phyloP scores from a whole-genome alignment of 176 grass and related monocot species.

The Phyllostachys edulis region DNA sequence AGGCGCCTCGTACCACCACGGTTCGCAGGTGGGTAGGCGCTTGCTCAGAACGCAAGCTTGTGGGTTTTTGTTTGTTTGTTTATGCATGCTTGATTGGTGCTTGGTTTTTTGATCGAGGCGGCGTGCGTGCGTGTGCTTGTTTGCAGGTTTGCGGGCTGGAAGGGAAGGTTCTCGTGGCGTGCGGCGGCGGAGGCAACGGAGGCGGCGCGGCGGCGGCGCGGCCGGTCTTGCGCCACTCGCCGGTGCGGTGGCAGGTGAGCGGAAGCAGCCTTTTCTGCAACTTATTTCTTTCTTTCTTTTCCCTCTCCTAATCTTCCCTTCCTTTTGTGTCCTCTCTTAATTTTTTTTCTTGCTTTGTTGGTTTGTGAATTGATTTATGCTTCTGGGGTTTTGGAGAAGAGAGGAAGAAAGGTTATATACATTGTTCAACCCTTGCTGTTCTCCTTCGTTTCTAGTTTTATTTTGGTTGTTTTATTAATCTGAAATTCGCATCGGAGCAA shows the following conservation, averaged over 20 bases:
- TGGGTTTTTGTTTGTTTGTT: background rate
- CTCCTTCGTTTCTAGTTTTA: background rate
- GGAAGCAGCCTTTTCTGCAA: background rate
- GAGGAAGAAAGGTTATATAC: background rate
- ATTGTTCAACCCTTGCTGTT: background rate
- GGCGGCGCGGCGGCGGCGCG: background rate
- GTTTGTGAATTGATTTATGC: background rate
- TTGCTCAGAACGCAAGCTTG: background rate
- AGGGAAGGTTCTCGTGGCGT: background rate
- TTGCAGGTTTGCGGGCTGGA: slow-evolving; percentile 31
- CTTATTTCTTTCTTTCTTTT: background rate
- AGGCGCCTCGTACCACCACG: too few relatives aligned
- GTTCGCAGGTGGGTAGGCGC: slow-evolving; percentile 5
- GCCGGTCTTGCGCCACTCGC: slow-evolving; percentile 5
- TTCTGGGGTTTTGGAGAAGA: background rate
- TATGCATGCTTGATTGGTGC: background rate
- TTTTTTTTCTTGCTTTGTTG: background rate
- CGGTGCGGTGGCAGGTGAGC: slow-evolving; percentile 36
- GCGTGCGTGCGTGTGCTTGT: background rate
- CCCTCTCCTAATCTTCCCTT: background rate
- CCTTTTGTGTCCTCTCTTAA: background rate
- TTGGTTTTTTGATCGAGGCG: background rate
- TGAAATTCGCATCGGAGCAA: background rate
- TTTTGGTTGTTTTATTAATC: background rate
- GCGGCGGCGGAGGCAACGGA: background rate